Evolutionary conservation across 805 yeast genomes (phyloP).

Genomic region (Saccharomycopsis fodiens): DNA sequence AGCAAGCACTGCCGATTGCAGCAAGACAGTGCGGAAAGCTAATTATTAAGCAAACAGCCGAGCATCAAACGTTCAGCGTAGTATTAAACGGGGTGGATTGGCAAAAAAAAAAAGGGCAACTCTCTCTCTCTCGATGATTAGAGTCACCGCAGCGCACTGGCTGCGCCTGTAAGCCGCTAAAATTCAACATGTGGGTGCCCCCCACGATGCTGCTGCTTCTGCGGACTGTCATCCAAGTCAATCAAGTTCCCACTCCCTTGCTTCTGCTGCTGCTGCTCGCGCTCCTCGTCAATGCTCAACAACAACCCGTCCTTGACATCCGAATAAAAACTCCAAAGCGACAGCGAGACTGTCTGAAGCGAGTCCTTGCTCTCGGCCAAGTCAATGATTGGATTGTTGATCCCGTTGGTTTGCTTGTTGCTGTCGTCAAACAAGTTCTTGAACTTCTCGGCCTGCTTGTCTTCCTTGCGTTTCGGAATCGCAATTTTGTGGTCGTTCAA

Average conservation of each 20-base stretch:
- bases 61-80: too few species aligned
- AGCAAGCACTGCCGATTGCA: too few species aligned
- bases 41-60: too few species aligned
- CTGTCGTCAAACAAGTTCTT: not conserved
- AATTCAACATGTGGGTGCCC: not conserved
- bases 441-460: not conserved
- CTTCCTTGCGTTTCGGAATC: conserved; percentile 8
- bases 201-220: conserved; percentile 9
- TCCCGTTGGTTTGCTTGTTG: conserved; percentile 11
- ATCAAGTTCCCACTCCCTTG: conserved; percentile 12
- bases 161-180: too few species aligned
- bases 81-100: too few species aligned
- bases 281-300: conserved; percentile 18
- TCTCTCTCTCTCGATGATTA: too few species aligned
- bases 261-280: conserved; percentile 3
- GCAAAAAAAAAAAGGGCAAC: too few species aligned
- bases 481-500: conserved; percentile 18
- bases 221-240: conserved; percentile 20
- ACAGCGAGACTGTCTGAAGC: conserved; percentile 17
- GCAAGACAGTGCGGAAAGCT: too few species aligned
- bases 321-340: conserved; percentile 19
- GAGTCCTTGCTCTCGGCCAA: conserved; percentile 12
- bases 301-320: conserved; percentile 21
- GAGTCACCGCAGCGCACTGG: too few species aligned
- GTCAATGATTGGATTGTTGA: conserved; percentile 14